phyloP scores from a whole-genome alignment of 768 basidiomycete species.

The Xerocomellus amylosporus region DNA sequence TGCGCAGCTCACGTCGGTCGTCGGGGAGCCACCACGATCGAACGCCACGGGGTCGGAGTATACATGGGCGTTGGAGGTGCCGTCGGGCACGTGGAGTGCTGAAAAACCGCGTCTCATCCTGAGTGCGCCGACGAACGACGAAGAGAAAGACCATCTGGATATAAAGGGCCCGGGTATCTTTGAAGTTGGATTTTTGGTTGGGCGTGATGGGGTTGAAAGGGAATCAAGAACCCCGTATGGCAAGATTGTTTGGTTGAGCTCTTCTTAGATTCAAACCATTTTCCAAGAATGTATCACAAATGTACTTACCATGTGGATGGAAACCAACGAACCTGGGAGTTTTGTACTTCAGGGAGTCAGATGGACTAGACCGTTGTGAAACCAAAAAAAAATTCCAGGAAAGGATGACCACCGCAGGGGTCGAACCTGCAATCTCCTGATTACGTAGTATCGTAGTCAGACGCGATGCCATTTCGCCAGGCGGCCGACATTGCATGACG shows the following conservation, averaged over 20 bases:
- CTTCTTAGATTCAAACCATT: neutral
- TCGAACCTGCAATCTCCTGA: constrained; percentile 95
- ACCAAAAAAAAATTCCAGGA: neutral
- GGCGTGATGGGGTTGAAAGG: constrained; percentile 29
- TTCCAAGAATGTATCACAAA: neutral
- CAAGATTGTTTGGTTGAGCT: constrained; percentile 42
- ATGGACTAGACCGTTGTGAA: neutral
- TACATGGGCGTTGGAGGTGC: constrained; percentile 45
- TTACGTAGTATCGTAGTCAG: constrained; percentile 69
- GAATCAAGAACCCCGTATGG: constrained; percentile 46
- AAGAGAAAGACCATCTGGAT: constrained; percentile 34
- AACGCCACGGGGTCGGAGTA: constrained; percentile 23
- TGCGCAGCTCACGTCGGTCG: constrained; percentile 45
- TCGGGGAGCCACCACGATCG: constrained; percentile 40
- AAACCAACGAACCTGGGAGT: neutral
- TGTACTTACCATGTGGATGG: too few species aligned
- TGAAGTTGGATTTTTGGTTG: constrained; percentile 52
- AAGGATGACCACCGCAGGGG: constrained; percentile 47
- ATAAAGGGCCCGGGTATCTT: constrained; percentile 40
- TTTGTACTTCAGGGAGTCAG: neutral
- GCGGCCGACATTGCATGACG: constrained; percentile 44
- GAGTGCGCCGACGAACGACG: constrained; percentile 34
- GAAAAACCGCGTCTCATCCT: constrained; percentile 35
- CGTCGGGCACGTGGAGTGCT: constrained; percentile 9
- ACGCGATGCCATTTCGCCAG: constrained; percentile 94